Percentiles rank a stretch among this genome's conserved stretches.
These are phyloP conservation scores for Candida koratica DNA, from an alignment of 805 yeast species.

Conservation along the genomic window DNA sequence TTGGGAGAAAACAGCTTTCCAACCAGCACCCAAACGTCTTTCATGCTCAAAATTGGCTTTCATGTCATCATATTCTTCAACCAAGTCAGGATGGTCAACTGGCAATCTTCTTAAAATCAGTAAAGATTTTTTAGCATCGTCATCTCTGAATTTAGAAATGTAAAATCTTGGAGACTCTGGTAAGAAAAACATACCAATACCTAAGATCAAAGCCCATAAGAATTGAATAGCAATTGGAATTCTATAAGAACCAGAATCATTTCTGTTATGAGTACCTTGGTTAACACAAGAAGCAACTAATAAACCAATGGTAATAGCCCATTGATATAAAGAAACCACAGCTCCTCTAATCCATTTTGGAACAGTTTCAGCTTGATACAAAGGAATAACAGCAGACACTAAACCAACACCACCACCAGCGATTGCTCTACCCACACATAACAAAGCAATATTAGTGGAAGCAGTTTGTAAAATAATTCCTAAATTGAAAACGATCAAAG, in stretches of 20 bases:
- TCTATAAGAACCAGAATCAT: conserved; percentile 39
- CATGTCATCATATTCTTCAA: conserved; percentile 73
- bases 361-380: conserved; percentile 39
- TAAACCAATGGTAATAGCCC: conserved; percentile 40
- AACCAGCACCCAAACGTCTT: conserved; percentile 48
- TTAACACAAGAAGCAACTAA: conserved; percentile 36
- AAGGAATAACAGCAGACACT: conserved; percentile 37
- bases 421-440: conserved; percentile 40
- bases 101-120: conserved; percentile 47
- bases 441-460: conserved; percentile 31
- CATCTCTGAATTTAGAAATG: conserved; percentile 27
- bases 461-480: conserved; percentile 39
- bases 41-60: conserved; percentile 74
- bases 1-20: conserved; percentile 57
- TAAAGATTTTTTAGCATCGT: conserved; percentile 30
- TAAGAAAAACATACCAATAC: conserved; percentile 31
- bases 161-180: conserved; percentile 42
- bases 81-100: conserved; percentile 57
- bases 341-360: conserved; percentile 46
- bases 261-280: conserved; percentile 33
- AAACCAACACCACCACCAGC: conserved; percentile 45
- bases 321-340: conserved; percentile 38
- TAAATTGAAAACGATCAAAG: conserved; percentile 33
- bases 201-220: conserved; percentile 34
- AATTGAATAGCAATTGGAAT: conserved; percentile 41